phyloP scores from a whole-genome alignment of 2,329 filamentous ascomycete species.

The Trichoderma simmonsii region DNA sequence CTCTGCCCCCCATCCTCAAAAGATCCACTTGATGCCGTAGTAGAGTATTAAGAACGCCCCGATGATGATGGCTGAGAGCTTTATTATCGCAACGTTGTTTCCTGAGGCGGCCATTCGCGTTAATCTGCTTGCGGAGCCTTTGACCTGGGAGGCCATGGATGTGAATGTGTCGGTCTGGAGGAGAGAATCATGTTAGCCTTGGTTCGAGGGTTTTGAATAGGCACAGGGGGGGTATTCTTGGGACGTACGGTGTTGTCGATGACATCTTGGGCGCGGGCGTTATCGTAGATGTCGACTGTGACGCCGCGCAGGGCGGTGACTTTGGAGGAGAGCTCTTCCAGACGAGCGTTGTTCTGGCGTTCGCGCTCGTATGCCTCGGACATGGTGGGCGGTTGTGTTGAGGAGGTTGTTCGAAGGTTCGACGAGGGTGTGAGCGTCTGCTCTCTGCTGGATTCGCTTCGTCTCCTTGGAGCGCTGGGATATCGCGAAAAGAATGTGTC shows the following conservation, averaged over 20 bases:
- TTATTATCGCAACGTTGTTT: constrained; percentile 87
- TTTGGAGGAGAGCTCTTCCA: constrained; percentile 86
- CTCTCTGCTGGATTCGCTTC: neutral
- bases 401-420: neutral
- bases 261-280: constrained; percentile 81
- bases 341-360: constrained; percentile 90
- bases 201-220: neutral
- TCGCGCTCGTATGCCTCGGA: constrained; percentile 76
- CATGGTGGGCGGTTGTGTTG: constrained; percentile 44
- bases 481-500: neutral
- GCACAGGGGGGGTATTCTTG: too few species aligned
- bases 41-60: constrained; percentile 71
- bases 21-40: constrained; percentile 64
- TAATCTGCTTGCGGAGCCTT: constrained; percentile 76
- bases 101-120: constrained; percentile 88
- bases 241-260: constrained; percentile 75
- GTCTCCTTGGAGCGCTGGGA: neutral
- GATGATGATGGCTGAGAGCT: constrained; percentile 80
- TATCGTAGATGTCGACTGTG: constrained; percentile 97
- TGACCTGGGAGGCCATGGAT: constrained; percentile 76
- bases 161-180: constrained; percentile 83
- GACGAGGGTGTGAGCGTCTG: neutral
- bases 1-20: constrained; percentile 37
- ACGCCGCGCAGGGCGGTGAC: constrained; percentile 89
- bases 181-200: neutral